phyloP scores from a whole-genome alignment of 2,329 filamentous ascomycete genomes.

The Epichloe aotearoae region DNA sequence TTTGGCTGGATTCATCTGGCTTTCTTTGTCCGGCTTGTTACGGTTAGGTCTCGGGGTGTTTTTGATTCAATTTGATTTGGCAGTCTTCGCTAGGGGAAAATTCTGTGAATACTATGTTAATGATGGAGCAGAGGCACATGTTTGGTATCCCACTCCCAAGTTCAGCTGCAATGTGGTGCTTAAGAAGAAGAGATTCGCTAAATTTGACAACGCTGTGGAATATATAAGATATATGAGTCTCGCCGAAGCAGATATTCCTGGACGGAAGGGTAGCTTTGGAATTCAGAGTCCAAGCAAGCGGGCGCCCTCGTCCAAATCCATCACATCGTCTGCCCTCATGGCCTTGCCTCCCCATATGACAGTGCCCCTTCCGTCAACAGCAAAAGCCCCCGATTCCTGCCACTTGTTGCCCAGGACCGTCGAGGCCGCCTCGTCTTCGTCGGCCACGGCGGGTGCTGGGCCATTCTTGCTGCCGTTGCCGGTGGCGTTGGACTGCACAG shows the following conservation, averaged over 20 bases:
- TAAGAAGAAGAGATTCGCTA: no score
- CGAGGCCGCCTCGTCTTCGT: constrained; percentile 22
- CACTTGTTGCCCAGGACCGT: constrained; percentile 42
- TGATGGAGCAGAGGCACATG: neutral
- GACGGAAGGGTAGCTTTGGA: neutral
- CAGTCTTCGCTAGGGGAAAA: neutral
- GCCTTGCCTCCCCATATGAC: constrained; percentile 39
- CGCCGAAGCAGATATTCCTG: no score
- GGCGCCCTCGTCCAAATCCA: constrained; percentile 39
- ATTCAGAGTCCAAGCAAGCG: constrained; percentile 18
- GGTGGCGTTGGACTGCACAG: constrained; percentile 22
- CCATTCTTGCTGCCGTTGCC: neutral
- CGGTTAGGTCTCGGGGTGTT: constrained; percentile 3
- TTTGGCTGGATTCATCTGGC: neutral
- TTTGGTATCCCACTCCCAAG: no score
- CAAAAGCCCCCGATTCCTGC: constrained; percentile 40
- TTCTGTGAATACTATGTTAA: constrained; percentile 5
- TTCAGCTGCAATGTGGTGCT: no score
- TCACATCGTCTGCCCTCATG: constrained; percentile 32
- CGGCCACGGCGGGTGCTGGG: neutral
- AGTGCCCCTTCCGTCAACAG: constrained; percentile 34
- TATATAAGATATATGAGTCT: neutral
- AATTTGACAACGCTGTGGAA: no score
- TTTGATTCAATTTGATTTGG: constrained; percentile 1
- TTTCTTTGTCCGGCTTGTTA: neutral